Conservation (phyloP, 768 basidiomycete genomes). For the Dioszegia crocea region DNA sequence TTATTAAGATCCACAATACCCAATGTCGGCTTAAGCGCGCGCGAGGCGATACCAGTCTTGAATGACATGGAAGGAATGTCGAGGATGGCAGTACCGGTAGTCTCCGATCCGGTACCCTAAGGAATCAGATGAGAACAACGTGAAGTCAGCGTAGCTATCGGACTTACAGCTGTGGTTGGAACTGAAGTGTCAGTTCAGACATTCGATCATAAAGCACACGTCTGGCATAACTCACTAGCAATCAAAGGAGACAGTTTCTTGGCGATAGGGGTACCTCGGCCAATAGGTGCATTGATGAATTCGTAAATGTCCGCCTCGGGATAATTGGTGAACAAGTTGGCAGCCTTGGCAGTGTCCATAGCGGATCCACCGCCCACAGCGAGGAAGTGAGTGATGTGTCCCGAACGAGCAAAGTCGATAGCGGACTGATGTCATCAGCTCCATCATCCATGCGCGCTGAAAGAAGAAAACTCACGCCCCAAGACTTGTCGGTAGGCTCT, state of each 20-base stretch:
- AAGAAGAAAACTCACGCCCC: constrained; percentile 27
- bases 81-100: constrained; percentile 89
- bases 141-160: neutral
- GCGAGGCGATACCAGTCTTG: constrained; percentile 93
- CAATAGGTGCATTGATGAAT: constrained; percentile 94
- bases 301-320: constrained; percentile 89
- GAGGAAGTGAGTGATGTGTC: constrained; percentile 84
- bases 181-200: constrained; percentile 45
- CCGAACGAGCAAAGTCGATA: constrained; percentile 76
- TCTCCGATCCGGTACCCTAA: constrained; percentile 61
- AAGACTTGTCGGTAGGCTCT: constrained; percentile 77
- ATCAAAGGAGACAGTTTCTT: constrained; percentile 75
- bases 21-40: constrained; percentile 82
- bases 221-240: constrained; percentile 61
- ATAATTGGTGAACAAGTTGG: constrained; percentile 81
- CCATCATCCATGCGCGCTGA: neutral
- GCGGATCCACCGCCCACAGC: constrained; percentile 56
- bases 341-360: constrained; percentile 92
- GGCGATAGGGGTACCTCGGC: constrained; percentile 80
- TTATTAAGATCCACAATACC: constrained; percentile 84
- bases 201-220: neutral
- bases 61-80: constrained; percentile 79
- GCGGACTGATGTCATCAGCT: constrained; percentile 58
- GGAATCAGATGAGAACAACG: constrained; percentile 4
- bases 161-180: constrained; percentile 66